Conservation (phyloP, 257 asterid genomes). For the Oldenlandia corymbosa region DNA sequence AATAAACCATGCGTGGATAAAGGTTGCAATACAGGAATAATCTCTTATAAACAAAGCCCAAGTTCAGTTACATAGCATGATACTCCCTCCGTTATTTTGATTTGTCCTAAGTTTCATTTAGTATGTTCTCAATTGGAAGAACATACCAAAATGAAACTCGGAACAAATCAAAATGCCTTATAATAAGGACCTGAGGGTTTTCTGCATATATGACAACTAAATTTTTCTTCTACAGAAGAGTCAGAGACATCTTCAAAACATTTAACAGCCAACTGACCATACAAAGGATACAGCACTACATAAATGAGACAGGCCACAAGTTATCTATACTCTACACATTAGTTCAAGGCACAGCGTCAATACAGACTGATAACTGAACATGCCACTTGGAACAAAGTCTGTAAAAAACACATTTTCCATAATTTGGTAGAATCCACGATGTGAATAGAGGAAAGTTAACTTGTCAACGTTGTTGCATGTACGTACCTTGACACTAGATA, state of each 20-base stretch:
- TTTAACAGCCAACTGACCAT: not conserved
- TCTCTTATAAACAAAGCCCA: not conserved
- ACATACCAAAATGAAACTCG: too few relatives aligned
- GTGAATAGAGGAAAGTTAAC: not conserved
- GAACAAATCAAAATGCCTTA: too few relatives aligned
- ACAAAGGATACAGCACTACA: not conserved
- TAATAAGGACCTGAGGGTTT: too few relatives aligned
- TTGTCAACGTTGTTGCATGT: not conserved
- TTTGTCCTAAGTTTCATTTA: too few relatives aligned
- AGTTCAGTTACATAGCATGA: too few relatives aligned
- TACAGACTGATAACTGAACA: not conserved
- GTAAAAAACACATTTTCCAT: not conserved
- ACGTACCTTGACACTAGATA: slow-evolving; percentile 71
- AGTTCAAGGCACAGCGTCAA: not conserved
- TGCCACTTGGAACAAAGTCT: not conserved
- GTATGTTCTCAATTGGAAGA: too few relatives aligned
- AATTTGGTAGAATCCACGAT: not conserved
- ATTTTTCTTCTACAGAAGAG: not conserved
- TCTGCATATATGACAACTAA: not conserved
- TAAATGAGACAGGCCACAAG: not conserved
- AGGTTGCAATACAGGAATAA: too few relatives aligned
- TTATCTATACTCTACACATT: too few relatives aligned
- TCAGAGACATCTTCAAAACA: not conserved
- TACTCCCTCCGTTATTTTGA: too few relatives aligned
- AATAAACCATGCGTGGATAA: too few relatives aligned